Base-by-base conservation (phyloP, 805 yeast genomes). In the Candida tibetensis region DNA sequence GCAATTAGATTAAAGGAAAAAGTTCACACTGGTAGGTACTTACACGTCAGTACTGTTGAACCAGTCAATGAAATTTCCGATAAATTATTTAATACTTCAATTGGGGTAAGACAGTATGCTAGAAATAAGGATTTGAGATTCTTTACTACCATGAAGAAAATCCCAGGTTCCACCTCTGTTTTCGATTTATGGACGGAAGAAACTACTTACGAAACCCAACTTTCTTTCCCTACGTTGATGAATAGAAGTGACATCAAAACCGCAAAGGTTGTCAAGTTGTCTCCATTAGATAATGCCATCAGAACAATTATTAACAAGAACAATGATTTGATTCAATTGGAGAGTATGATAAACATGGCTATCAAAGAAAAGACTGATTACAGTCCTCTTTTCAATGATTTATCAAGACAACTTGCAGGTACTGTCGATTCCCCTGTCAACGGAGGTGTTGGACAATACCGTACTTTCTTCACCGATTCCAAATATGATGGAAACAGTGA, bases 391-490 rank as follows among this genome's bases (percentile, higher is more conserved):
- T 81, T 81, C 56, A 73, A 74, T 47, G 87, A 80, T 53, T 62
- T 85, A 43, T 80, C 90, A 4, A 70, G 91, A 58, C 79, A 78
- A 51, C 64, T 82, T 39, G 76, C 87, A 2, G 96, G 96, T 30
- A 85, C 96, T 0, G 90, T 89, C 38, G 95, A 87, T 56, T 79
- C 96, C 0, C 96, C 96, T 3, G 91, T 88, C 4, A 88, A 88
- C 56, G 96, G 96, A 25, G 96, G 96, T 41, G 85, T 88, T 46
- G 85, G 87, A 2, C 88, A 84, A 55, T 88, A 85, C 61, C 72
- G 90, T 39, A 75, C 75, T 2, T 86, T 88, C 55, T 77, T 85
- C 54, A 60, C 58, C 26, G 72, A 70, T 34, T 48, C 60, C 1
- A 57, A 58, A 35, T 61, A 62, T 37, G 59, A 52, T 21, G 66